phyloP scores from a whole-genome alignment of 2,329 filamentous ascomycete genomes.

The Fusarium cicatricum region DNA sequence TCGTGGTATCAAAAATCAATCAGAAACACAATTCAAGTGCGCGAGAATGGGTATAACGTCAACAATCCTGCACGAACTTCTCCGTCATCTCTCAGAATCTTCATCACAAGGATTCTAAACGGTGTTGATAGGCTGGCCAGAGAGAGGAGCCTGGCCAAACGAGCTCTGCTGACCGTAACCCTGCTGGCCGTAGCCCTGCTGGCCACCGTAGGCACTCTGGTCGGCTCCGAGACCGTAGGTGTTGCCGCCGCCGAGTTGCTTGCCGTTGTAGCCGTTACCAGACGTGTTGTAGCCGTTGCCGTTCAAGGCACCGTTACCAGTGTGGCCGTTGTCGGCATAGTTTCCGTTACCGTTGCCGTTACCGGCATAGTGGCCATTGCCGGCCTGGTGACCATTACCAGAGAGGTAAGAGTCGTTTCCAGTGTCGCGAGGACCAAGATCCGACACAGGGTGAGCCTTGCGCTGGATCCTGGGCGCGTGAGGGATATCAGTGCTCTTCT shows the following conservation, averaged over 20 bases:
- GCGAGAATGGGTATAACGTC: conserved; percentile 39
- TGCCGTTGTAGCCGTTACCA: too few relatives aligned
- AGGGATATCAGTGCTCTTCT: conserved; percentile 77
- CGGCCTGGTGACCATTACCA: conserved; percentile 20
- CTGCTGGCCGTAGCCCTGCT: background rate
- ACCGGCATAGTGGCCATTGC: conserved; percentile 4
- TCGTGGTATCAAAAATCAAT: conserved; percentile 35
- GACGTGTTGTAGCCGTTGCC: conserved; percentile 10
- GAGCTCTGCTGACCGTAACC: too few relatives aligned
- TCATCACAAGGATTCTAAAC: conserved; percentile 25
- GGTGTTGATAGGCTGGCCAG: conserved; percentile 27
- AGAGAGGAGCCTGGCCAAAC: conserved; percentile 1
- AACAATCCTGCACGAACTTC: conserved; percentile 18
- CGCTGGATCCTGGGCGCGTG: conserved; percentile 59
- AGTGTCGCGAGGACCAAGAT: conserved; percentile 12
- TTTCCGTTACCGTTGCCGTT: conserved; percentile 4
- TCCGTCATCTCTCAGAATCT: conserved; percentile 1
- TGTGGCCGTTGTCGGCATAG: background rate
- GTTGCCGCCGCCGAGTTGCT: conserved; percentile 3
- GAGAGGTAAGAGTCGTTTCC: conserved; percentile 29
- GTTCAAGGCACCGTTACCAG: conserved; percentile 28
- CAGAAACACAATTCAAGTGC: conserved; percentile 25
- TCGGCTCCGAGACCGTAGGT: conserved; percentile 14
- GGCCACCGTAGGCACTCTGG: conserved; percentile 5
- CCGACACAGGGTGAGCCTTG: conserved; percentile 49